Base-by-base conservation (phyloP, 371 early-diverging fungal species). In the Syncephalastrum racemosum region DNA sequence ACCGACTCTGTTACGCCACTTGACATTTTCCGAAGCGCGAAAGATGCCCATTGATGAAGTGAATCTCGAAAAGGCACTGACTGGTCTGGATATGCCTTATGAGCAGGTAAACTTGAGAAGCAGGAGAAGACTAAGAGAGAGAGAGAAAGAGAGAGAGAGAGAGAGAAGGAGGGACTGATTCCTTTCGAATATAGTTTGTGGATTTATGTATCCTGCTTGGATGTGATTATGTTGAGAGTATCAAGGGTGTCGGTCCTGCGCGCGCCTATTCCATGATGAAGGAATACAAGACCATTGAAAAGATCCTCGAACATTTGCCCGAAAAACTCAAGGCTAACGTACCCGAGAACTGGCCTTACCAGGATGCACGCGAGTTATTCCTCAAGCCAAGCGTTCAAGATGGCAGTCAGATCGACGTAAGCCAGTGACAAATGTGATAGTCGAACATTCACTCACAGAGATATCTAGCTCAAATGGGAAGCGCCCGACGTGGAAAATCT, bases 151-250 rank as follows among this genome's bases (percentile, higher is more conserved):
- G 27, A 25, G 19, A 23, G 27, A 3, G 5, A 45, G 12, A 14
- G 5, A 16, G 15, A 20, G 20, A n/a, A 23, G 19, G 50, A 25
- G 19, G 16, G 27, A 31, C 36, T 7, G 20, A n/a, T 18, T 7
- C 20, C 2, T 16, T 23, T 52, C 27, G 22, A 19, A 53, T n/a
- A n/a, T 74, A 96, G 90, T 99, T 99, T 70, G 91, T 99, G 19
- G 99, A 99, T 70, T 71, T 99, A 44, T 99, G 99, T 80, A 99
- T 99, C 56, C 71, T 99, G 48, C 79, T 99, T 42, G 99, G 99
- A 39, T 99, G 99, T 80, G 99, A 99, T 79, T 99, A 99, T 78
- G 95, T 94, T 51, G 94, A 96, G 47, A 90, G 93, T 18, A 95
- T 99, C 64, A 93, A 87, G 61, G 99, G 99, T 3, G 88, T 99